Percentiles rank a stretch among this genome's conserved stretches.
phyloP scores from a whole-genome alignment of 345 rosid species.

The Sisymbrium altissimum region DNA sequence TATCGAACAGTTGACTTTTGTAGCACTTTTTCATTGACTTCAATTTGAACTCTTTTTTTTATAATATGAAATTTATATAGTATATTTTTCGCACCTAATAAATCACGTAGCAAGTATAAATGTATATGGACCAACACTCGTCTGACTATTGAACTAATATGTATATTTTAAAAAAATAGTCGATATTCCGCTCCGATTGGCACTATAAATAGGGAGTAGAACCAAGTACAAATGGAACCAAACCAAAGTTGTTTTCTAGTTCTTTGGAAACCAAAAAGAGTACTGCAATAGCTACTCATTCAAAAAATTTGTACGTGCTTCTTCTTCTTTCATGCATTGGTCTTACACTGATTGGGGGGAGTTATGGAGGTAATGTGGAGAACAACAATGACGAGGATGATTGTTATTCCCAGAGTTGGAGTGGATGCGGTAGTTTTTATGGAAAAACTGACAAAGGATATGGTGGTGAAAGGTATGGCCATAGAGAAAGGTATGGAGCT shows the following conservation, averaged over 20 bases:
- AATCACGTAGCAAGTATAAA: constrained; percentile 7
- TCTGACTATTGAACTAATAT: constrained; percentile 8
- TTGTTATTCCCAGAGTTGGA: constrained; percentile 43
- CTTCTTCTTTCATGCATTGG: constrained; percentile 33
- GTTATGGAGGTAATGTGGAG: constrained; percentile 26
- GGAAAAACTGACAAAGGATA: constrained; percentile 16
- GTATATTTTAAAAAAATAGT: not conserved
- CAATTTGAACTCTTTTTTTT: not conserved
- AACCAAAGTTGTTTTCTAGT: constrained; percentile 25
- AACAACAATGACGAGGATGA: constrained; percentile 28
- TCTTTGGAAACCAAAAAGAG: constrained; percentile 13
- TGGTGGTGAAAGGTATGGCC: constrained; percentile 12
- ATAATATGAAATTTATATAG: not conserved
- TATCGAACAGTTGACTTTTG: constrained; percentile 15
- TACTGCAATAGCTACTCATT: constrained; percentile 28
- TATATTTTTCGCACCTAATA: constrained; percentile 10
- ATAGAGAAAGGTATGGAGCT: constrained; percentile 28
- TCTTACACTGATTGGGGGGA: constrained; percentile 20
- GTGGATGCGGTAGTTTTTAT: constrained; percentile 49
- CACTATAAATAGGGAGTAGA: constrained; percentile 37
- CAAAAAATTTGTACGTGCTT: constrained; percentile 17
- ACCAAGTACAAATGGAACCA: constrained; percentile 11
- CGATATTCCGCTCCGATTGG: not conserved
- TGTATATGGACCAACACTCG: constrained; percentile 13
- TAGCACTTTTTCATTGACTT: constrained; percentile 30